Conservation (phyloP, 768 basidiomycete genomes). For the Kwoniella sp. region DNA sequence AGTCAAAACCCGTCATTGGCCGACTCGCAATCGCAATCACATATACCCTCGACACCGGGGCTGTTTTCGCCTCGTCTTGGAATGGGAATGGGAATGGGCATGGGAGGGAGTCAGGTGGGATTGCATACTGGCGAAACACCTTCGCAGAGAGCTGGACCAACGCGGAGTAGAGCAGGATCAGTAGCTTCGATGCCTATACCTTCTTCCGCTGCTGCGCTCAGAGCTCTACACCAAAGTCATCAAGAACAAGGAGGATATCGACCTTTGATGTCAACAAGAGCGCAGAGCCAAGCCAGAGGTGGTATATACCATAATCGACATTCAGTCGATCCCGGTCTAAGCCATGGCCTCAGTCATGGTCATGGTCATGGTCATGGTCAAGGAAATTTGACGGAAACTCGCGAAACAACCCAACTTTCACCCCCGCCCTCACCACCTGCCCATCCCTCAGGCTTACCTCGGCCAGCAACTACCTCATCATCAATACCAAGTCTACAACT, state of each 20-base stretch:
- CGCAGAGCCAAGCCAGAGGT: neutral
- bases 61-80: constrained; percentile 15
- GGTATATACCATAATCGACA: neutral
- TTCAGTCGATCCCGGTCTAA: too few relatives aligned
- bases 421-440: constrained; percentile 36
- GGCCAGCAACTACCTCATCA: constrained; percentile 21
- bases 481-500: constrained; percentile 74
- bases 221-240: neutral
- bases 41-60: neutral
- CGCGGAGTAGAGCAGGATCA: neutral
- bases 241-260: neutral
- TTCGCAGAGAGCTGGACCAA: neutral
- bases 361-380: neutral
- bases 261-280: neutral
- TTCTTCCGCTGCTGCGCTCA: neutral
- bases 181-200: neutral
- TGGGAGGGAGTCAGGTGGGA: neutral
- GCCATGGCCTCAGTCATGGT: too few relatives aligned
- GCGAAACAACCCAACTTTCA: constrained; percentile 8
- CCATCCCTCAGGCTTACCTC: constrained; percentile 24
- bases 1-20: neutral
- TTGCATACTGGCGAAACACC: neutral
- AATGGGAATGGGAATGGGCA: constrained; percentile 1
- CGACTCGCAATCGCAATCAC: neutral
- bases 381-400: neutral